Evolutionary conservation across 768 basidiomycete genomes (phyloP), one percentile per base, ranked within the genome.

Genomic region (Boletus rubropictus): DNA sequence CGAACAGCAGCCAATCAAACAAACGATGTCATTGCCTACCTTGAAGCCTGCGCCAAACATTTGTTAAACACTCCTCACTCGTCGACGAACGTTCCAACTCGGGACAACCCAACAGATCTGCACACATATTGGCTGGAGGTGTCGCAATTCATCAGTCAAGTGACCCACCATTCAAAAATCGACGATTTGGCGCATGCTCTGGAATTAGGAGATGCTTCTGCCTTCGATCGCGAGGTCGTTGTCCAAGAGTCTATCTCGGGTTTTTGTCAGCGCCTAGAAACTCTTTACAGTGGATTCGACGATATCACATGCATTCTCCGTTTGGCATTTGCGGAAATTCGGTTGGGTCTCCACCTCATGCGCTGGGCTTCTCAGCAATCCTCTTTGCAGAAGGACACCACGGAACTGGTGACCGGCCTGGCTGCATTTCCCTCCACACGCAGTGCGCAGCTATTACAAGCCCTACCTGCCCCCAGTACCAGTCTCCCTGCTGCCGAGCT

Each of bases 171-270:
- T 3, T 42, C 68, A 5, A 83, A 80, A 59, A 60, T 87, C 9
- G 67, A 74, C 34, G 61, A 72, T 10, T 67, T 95, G 12, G 51
- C 72, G 0, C 42, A 46, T 18, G 58, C 62, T 11, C 62, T 81
- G n/a, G 54, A 64, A 42, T 53, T 57, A 6, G 59, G 66, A 17
- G 69, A 75, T 7, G 35, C 60, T 5, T 65, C 69, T 46, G 75
- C 76, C 17, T 35, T 56, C 5, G 63, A 72, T 31, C 80, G 81
- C 17, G 90, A 92, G 67, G 67, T 74, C 36, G 81, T 88, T 33
- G 60, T 89, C 22, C 93, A 96, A 61, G 79, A 84, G 35, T 86
- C 90, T 3, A 77, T 94, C 38, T 69, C 77, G 2, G 84, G 86
- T 7, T 94, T 98, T 60, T 68, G 74, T 31, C 86, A 81, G 40